Conservation (phyloP, 345 rosid species). For the Eucalyptus polybractea region DNA sequence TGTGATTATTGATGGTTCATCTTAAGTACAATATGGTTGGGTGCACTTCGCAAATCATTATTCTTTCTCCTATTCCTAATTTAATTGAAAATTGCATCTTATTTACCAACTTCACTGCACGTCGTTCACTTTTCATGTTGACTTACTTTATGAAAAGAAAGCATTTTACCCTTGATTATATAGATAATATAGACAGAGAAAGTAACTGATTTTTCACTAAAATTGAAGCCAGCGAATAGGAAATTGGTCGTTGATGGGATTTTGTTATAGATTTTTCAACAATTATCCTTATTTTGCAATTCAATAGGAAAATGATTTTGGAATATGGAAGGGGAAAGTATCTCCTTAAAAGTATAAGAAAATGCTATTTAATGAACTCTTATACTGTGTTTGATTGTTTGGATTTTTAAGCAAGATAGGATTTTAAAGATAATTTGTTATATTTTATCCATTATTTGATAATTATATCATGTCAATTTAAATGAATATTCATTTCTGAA, state of each 20-base stretch:
- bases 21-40: not conserved
- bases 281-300: not conserved
- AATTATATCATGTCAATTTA: too few relatives aligned
- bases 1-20: not conserved
- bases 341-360: not conserved
- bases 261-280: not conserved
- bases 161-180: not conserved
- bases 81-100: not conserved
- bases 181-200: not conserved
- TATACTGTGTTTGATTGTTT: not conserved
- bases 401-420: too few relatives aligned
- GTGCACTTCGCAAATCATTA: not conserved
- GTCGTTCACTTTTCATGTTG: not conserved
- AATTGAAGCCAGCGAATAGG: not conserved
- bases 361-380: not conserved
- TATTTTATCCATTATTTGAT: too few relatives aligned
- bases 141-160: not conserved
- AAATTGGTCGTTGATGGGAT: not conserved
- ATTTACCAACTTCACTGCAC: not conserved
- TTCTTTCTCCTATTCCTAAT: not conserved
- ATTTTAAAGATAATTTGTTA: fast-evolving
- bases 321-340: not conserved
- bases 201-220: not conserved
- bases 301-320: not conserved
- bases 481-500: too few relatives aligned